Conservation (phyloP, 176 grass and related monocot genomes). For the Ensete ventricosum region DNA sequence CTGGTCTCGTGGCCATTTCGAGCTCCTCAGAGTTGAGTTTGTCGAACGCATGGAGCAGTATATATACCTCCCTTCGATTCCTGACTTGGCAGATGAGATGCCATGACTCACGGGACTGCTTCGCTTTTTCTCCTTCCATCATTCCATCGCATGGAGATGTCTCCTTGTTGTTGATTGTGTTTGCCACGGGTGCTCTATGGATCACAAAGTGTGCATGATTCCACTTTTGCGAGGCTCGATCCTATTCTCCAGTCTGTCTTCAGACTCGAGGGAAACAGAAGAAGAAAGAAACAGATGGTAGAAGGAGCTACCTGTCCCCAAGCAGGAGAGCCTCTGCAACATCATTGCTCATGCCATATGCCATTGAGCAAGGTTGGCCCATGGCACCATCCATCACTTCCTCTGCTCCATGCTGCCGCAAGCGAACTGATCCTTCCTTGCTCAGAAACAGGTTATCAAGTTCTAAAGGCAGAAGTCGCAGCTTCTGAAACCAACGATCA, state of each 20-base stretch:
- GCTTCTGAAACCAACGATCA: too few species aligned
- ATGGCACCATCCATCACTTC: too few species aligned
- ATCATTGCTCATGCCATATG: too few species aligned
- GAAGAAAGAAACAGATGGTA: too few species aligned
- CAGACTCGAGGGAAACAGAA: too few species aligned
- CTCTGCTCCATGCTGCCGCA: too few species aligned
- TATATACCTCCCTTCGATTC: not conserved
- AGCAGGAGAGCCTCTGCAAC: too few species aligned
- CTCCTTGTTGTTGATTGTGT: not conserved
- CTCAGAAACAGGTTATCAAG: too few species aligned
- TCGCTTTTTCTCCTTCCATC: not conserved
- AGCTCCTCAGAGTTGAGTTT: not conserved
- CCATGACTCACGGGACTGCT: not conserved
- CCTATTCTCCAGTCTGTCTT: not conserved
- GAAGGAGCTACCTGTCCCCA: too few species aligned
- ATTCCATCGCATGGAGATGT: not conserved
- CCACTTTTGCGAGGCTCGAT: not conserved
- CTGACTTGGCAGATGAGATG: not conserved
- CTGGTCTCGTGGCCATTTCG: slow-evolving; percentile 15
- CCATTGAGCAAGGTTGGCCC: too few species aligned
- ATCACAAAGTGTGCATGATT: not conserved
- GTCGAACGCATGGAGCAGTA: not conserved
- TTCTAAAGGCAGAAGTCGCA: too few species aligned
- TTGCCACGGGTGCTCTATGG: not conserved
- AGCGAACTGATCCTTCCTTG: too few species aligned